Evolutionary conservation across 2,329 filamentous ascomycete species (phyloP), one percentile per base, ranked within the genome.

Genomic region (Colletotrichum sp.): DNA sequence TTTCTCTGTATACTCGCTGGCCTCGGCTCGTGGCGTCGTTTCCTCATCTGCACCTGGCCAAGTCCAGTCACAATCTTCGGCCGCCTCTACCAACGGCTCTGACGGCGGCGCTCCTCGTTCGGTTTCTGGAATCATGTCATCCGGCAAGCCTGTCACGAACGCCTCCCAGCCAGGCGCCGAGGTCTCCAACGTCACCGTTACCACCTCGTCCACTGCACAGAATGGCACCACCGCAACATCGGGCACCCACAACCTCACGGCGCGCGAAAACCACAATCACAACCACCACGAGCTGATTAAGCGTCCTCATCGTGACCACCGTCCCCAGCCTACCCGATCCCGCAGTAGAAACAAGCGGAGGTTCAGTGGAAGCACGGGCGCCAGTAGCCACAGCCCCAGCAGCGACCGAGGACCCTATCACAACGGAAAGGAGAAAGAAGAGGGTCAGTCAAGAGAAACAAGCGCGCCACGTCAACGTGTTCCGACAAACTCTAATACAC

Each of bases 331-430:
- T 12, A 88, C 89, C 70, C 86, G 90, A 78, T 94, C 93, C 62
- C 91, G 93, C 58, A 95, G 94, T 81, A 89, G 90, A 80, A 91
- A 89, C 25, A 94, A 95, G 82, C 89, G 95, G 77, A 91, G 95
- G 76, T 93, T 97, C 79, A 97, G 95, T 80, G 93, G 92, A 28
- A 97, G 95, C 84, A 96, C 94, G 52, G 93, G 89, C n/a, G 91
- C 93, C 52, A 97, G 94, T 85, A 97, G 94, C 82, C 92, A 95
- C 77, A 97, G 94, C 80, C 93, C 94, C 8, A 94, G 93, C 78
- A 94, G 93, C 78, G 95, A 96, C 70, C 88, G 93, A 70, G 87
- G 87, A 32, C 83, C 87, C 76, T 85, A 88, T 43, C 83, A 88
- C 78, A 71, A 28, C 60, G 56, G 36, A 15, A 87, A 89, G 77